Evolutionary conservation across 2,329 filamentous ascomycete genomes (phyloP), one percentile per base, ranked within the genome.

Genomic region (Bipolaris sorokiniana): DNA sequence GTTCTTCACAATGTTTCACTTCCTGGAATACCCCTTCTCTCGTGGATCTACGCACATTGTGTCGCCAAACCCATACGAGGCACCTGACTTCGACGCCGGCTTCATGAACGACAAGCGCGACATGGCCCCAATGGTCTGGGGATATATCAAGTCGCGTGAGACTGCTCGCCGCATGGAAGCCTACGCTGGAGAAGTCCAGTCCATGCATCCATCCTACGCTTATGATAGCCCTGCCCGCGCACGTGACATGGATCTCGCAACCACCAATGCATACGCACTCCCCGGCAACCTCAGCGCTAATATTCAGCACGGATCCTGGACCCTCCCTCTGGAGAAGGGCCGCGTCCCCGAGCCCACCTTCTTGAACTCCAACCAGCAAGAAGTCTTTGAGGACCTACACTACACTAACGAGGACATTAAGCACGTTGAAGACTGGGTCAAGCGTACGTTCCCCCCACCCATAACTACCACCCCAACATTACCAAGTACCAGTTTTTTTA

Each of bases 41-140:
- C 59, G 59, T 65, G 89, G 90, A 7, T 86, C 77, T 50, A 90
- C 85, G 2, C 87, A 91, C 76, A 90, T 92, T 72, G 83, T 81
- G 58, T 88, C 84, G n/a, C 78, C 89, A 2, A 85, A 90, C 66
- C 88, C 89, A 15, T 93, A 93, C 70, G 90, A 88, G 44, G 79
- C 81, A 13, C 90, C 90, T 0, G 90, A 92, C 78, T 92, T 93
- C 67, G 90, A 93, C 72, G 85, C 88, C 1, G 89, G 90, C 20
- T 93, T 92, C 80, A 92, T 93, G 90, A 93, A 91, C 68, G 90
- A 93, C 77, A 88, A 91, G 77, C 83, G 90, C 22, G 90, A 93
- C 69, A 92, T 93, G 90, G 89, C 87, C 1, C 89, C 90, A 7
- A 91, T 75, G 74, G 89, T 93, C 5, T 92, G 90, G 90, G 88